Evolutionary conservation across 495 filamentous ascomycete genomes (phyloP).

Genomic region (Darksidea phi): DNA sequence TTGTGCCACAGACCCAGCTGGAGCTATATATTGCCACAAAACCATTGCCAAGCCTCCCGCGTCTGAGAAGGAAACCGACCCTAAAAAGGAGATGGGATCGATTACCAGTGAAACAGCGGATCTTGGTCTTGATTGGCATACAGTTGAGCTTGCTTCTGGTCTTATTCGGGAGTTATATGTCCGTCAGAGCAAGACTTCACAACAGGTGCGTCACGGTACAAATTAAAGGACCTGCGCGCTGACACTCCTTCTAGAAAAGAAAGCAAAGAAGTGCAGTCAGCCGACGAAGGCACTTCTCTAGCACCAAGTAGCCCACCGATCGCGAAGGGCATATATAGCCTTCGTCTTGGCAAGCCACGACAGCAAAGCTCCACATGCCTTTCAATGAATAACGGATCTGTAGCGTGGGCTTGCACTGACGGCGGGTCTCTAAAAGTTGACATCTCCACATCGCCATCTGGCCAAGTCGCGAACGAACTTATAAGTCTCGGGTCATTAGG

Average conservation of each 20-base stretch:
- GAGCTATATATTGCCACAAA: slow-evolving; percentile 8
- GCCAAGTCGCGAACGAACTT: background rate
- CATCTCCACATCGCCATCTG: background rate
- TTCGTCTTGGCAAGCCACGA: background rate
- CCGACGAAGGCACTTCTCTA: background rate
- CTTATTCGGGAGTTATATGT: background rate
- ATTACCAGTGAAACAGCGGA: slow-evolving; percentile 3
- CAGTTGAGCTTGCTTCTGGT: background rate
- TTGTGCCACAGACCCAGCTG: background rate
- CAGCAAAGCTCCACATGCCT: slow-evolving; percentile 21
- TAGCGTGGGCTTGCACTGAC: slow-evolving; percentile 19
- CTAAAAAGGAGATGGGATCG: background rate
- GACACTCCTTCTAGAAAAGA: background rate
- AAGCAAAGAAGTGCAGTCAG: background rate
- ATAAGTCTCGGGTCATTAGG: background rate
- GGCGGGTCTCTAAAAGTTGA: background rate
- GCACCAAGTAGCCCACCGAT: background rate
- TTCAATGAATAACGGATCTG: slow-evolving; percentile 10
- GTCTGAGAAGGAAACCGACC: background rate
- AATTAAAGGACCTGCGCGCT: too few relatives aligned
- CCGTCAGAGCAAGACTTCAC: background rate
- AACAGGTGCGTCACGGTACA: background rate
- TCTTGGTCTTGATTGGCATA: slow-evolving; percentile 10
- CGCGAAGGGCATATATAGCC: slow-evolving; percentile 3
- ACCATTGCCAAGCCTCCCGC: slow-evolving; percentile 2